Conservation (phyloP, 2,329 filamentous ascomycete species). For the Microcyclosporella mali region DNA sequence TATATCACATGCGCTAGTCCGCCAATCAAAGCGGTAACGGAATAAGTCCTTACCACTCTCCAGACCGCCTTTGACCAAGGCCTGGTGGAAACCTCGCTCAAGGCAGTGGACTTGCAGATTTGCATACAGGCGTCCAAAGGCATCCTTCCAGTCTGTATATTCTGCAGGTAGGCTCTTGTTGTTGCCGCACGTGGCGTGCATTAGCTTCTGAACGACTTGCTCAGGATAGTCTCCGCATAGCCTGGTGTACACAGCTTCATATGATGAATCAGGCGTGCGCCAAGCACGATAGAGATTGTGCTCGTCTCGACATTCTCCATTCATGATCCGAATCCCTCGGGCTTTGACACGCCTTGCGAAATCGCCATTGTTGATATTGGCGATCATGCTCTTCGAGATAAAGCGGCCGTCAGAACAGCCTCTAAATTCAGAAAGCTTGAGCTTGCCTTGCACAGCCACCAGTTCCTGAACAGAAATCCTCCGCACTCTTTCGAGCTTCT, state of each 20-base stretch:
- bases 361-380: constrained; percentile 43
- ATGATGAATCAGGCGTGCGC: constrained; percentile 42
- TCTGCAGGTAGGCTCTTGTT: constrained; percentile 32
- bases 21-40: constrained; percentile 51
- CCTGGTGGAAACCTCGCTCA: constrained; percentile 46
- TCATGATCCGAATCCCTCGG: constrained; percentile 45
- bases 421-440: constrained; percentile 50
- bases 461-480: constrained; percentile 35
- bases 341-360: constrained; percentile 42
- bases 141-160: constrained; percentile 44
- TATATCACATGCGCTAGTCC: constrained; percentile 42
- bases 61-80: constrained; percentile 38
- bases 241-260: constrained; percentile 39
- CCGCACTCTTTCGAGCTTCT: constrained; percentile 45
- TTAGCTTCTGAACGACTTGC: constrained; percentile 38
- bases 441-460: constrained; percentile 37
- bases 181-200: constrained; percentile 41
- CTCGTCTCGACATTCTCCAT: constrained; percentile 52
- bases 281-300: constrained; percentile 48
- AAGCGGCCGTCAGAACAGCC: constrained; percentile 47
- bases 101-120: constrained; percentile 52
- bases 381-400: constrained; percentile 40
- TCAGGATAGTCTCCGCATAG: constrained; percentile 50
- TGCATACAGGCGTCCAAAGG: constrained; percentile 51
- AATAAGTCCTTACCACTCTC: constrained; percentile 41